A percentile compares a stretch with the other conserved stretches of the same genome.
These are phyloP conservation scores for Plantago major DNA, from an alignment of 257 asterid species.

Conservation along the genomic window DNA sequence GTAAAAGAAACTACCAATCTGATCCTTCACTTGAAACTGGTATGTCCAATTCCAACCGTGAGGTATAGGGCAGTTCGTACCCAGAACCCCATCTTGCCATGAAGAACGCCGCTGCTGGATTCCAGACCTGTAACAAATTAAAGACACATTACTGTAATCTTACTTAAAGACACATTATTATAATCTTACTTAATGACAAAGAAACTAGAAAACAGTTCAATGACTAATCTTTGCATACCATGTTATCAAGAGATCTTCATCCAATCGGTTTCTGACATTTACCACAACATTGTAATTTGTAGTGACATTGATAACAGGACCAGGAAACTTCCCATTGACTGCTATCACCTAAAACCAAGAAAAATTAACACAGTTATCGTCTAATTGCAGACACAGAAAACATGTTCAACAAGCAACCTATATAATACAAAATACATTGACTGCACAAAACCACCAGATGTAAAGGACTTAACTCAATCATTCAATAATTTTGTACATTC, in stretches of 20 bases:
- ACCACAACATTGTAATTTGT: slow-evolving; percentile 85
- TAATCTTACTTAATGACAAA: neutral
- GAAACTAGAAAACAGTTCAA: neutral
- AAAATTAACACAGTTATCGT: neutral
- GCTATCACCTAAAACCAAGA: slow-evolving; percentile 77
- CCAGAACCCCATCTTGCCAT: slow-evolving; percentile 96
- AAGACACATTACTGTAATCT: neutral
- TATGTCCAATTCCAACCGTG: slow-evolving; percentile 84
- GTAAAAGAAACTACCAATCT: slow-evolving; percentile 90
- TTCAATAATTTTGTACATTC: too few species aligned
- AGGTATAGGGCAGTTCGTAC: slow-evolving; percentile 91
- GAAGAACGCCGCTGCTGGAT: slow-evolving; percentile 90
- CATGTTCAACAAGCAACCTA: neutral
- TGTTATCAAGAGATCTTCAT: slow-evolving; percentile 73
- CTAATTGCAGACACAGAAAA: neutral
- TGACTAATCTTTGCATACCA: slow-evolving; percentile 40
- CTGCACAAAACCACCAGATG: too few species aligned
- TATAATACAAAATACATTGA: neutral
- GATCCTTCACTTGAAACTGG: slow-evolving; percentile 97
- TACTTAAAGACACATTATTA: neutral
- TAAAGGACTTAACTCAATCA: too few species aligned
- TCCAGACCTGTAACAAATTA: slow-evolving; percentile 57
- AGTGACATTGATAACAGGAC: slow-evolving; percentile 75
- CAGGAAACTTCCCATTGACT: slow-evolving; percentile 80
- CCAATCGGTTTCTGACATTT: slow-evolving; percentile 75